Percentiles rank a stretch among this genome's conserved stretches.
These are phyloP conservation scores for Cerioporus squamosus DNA, from an alignment of 1,284 basidiomycete species.

Conservation along the genomic window DNA sequence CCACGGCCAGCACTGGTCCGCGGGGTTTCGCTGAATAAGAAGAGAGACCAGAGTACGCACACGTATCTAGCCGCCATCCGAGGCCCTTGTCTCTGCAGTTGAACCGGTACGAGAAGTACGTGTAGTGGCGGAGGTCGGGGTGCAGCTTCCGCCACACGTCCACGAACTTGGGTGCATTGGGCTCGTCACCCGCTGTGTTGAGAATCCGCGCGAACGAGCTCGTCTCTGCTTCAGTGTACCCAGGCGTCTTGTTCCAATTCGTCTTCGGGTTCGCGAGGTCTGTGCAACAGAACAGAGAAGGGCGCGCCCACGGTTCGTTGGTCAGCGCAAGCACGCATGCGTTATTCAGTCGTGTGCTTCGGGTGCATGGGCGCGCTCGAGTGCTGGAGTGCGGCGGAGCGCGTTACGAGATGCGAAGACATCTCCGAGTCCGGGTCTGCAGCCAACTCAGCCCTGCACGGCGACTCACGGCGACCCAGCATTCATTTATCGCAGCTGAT, in stretches of 20 bases:
- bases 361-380: neutral
- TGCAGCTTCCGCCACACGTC: conserved; percentile 85
- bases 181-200: conserved; percentile 34
- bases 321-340: neutral
- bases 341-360: neutral
- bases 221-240: conserved; percentile 83
- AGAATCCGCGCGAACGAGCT: conserved; percentile 70
- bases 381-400: neutral
- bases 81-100: conserved; percentile 81
- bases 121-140: conserved; percentile 73
- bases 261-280: conserved; percentile 68
- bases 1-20: neutral
- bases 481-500: too few relatives aligned
- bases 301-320: neutral
- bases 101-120: conserved; percentile 87
- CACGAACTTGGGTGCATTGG: conserved; percentile 55
- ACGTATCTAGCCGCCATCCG: conserved; percentile 88
- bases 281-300: conserved; percentile 29
- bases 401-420: too few relatives aligned
- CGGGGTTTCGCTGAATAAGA: neutral
- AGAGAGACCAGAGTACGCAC: conserved; percentile 53
- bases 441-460: too few relatives aligned
- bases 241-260: conserved; percentile 83
- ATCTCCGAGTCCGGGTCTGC: too few relatives aligned
- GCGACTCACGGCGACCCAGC: too few relatives aligned